phyloP scores from a whole-genome alignment of 495 filamentous ascomycete species.

The Thermothielavioides terrestris region DNA sequence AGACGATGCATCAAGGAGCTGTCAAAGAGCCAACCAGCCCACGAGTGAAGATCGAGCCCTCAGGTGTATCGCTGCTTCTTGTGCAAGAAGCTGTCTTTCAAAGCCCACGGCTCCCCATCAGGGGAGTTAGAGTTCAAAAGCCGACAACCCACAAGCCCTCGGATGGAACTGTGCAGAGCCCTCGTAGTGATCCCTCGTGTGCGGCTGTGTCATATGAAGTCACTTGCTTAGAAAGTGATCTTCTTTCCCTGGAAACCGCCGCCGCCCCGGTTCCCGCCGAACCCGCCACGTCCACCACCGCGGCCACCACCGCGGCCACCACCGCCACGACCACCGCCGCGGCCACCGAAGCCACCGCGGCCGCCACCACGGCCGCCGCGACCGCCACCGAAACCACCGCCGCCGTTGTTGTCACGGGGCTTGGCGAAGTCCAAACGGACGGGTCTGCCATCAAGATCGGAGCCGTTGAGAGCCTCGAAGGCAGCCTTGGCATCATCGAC shows the following conservation, averaged over 20 bases:
- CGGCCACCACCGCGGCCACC: constrained; percentile 44
- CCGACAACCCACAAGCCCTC: constrained; percentile 46
- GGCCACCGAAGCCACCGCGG: constrained; percentile 42
- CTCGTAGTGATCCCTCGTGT: constrained; percentile 32
- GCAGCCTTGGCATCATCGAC: constrained; percentile 79
- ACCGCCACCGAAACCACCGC: constrained; percentile 39
- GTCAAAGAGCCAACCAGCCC: constrained; percentile 43
- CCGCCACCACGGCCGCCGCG: constrained; percentile 40
- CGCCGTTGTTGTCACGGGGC: constrained; percentile 57
- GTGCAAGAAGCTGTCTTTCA: constrained; percentile 37
- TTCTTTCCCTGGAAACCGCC: constrained; percentile 78
- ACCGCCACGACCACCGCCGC: constrained; percentile 47
- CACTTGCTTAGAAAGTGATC: constrained; percentile 63
- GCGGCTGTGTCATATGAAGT: constrained; percentile 22
- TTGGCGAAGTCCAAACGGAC: constrained; percentile 86
- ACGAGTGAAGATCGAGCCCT: constrained; percentile 35
- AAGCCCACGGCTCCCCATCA: constrained; percentile 36
- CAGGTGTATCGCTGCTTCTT: constrained; percentile 41
- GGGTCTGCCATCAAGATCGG: constrained; percentile 63
- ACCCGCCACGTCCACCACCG: constrained; percentile 38
- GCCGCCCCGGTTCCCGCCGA: constrained; percentile 40
- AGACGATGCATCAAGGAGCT: constrained; percentile 25
- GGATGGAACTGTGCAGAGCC: constrained; percentile 30
- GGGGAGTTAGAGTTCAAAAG: constrained; percentile 37
- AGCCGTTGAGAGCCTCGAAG: constrained; percentile 65